Evolutionary conservation across 202 grass and related monocot species (phyloP), one percentile per base, ranked within the genome.

Genomic region (Panicum hallii): DNA sequence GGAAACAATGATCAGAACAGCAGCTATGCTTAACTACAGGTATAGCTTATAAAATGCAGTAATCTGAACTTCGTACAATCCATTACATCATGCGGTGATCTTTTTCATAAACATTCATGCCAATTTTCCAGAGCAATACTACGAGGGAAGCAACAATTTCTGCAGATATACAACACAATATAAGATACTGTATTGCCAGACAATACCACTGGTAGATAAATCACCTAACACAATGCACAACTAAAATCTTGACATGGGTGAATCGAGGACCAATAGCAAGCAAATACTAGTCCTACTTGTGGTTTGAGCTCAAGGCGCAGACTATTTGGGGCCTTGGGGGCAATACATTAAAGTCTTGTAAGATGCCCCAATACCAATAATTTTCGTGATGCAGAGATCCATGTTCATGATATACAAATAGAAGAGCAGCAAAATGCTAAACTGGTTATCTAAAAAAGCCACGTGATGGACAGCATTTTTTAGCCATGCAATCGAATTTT

Each of bases 321-420:
- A 56, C 53, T 56, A 53, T 16, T 53, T 53, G 50, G 50, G 50
- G 26, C 26, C 26, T 26, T 26, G 26, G 26, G 1, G 50, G 15
- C 50, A 17, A 53, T 17, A 53, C 14, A 13, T 52, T 52, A 34
- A 34, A 34, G 34, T 26, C 26, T 26, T 26, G 26, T 26, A 26
- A 26, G 26, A 26, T 26, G 26, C 26, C 26, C 26, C 26, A 26
- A 26, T 26, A 26, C 26, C 26, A 26, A 26, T 26, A 26, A 26
- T 26, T 26, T 26, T 34, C 28, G 2, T 13, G 9, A 50, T 42
- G 58, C 4, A 70, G 44, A 23, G 45, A 64, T 36, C 22, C 7
- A 26, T 77, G 34, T 64, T 83, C 55, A 71, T 46, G 46, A 38
- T 71, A 49, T 79, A 55, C 17, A 72, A 34, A 83, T 1, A 36